Percentiles rank a stretch among this genome's conserved stretches.
Conservation (phyloP, 23 red algal species). For the Gracilaria vermiculophylla region DNA sequence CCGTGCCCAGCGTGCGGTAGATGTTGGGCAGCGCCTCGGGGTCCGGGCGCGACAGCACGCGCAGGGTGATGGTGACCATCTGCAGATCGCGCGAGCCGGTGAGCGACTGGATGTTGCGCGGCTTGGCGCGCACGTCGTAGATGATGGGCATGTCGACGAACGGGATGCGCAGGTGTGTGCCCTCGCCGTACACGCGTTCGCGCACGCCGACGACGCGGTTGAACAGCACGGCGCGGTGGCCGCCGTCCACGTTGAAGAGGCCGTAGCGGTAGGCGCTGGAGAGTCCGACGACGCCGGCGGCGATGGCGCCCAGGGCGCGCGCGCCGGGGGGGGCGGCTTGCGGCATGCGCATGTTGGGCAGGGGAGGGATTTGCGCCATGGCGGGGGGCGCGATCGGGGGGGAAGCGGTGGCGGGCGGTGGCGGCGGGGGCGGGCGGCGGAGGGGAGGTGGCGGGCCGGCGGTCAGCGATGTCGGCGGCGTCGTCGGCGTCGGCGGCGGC, state of each 20-base stretch:
- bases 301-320: slow-evolving; percentile 42
- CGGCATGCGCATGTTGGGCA: slow-evolving; percentile 70
- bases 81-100: slow-evolving; percentile 96
- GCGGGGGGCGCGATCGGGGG: not conserved
- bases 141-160: slow-evolving; percentile 92
- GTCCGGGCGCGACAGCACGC: slow-evolving; percentile 87
- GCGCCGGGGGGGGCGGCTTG: slow-evolving; percentile 22
- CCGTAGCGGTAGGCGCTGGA: slow-evolving; percentile 59
- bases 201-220: slow-evolving; percentile 94
- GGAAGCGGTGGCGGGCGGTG: not conserved
- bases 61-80: slow-evolving; percentile 97
- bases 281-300: slow-evolving; percentile 52
- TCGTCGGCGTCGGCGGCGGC: no score
- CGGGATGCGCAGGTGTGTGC: slow-evolving; percentile 91
- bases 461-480: no score
- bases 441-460: no score
- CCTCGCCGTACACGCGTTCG: slow-evolving; percentile 84
- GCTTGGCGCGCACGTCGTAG: slow-evolving; percentile 93
- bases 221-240: slow-evolving; percentile 95
- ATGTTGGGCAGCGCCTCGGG: slow-evolving; percentile 75
- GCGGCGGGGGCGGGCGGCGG: not conserved
- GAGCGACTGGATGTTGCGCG: slow-evolving; percentile 85
- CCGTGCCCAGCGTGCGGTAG: slow-evolving; percentile 86
- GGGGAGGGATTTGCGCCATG: slow-evolving; percentile 52
- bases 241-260: slow-evolving; percentile 89